phyloP scores from a whole-genome alignment of 305 asterid species.

The Salvia sclarea region DNA sequence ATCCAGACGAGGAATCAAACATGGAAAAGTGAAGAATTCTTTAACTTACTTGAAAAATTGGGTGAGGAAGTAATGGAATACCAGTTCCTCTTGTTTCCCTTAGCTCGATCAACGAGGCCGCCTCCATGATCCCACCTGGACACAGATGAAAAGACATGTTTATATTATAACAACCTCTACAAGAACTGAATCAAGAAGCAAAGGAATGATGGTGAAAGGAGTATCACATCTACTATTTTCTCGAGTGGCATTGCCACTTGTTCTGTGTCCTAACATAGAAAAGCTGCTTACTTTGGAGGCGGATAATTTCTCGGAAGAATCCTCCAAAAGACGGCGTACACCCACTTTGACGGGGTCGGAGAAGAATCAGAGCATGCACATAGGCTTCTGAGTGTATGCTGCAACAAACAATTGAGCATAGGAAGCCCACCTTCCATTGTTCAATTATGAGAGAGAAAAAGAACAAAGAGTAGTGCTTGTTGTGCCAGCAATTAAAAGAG shows the following conservation, averaged over 20 bases:
- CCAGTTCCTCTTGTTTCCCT: slow-evolving; percentile 86
- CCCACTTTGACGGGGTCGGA: slow-evolving; percentile 65
- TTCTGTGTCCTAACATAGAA: background rate
- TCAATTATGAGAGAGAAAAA: slow-evolving; percentile 28
- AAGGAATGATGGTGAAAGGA: background rate
- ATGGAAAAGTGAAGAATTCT: background rate
- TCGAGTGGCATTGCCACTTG: no score
- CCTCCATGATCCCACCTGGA: slow-evolving; percentile 84
- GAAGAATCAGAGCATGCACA: slow-evolving; percentile 57
- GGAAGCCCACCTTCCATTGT: slow-evolving; percentile 76
- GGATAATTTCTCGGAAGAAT: slow-evolving; percentile 83
- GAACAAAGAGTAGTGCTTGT: slow-evolving; percentile 28
- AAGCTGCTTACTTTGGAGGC: slow-evolving; percentile 71
- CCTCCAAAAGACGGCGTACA: slow-evolving; percentile 84
- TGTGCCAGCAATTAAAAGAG: slow-evolving; percentile 43
- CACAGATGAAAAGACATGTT: slow-evolving; percentile 3
- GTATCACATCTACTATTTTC: background rate
- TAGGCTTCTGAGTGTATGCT: slow-evolving; percentile 73
- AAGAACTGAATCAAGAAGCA: slow-evolving; percentile 14
- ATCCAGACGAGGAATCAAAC: slow-evolving; percentile 12
- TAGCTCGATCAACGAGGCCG: slow-evolving; percentile 60
- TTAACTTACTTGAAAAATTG: background rate
- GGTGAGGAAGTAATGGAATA: slow-evolving; percentile 21
- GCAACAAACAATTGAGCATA: slow-evolving; percentile 73
- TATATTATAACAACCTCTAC: background rate